Evolutionary conservation across 2,329 filamentous ascomycete species (phyloP).

Genomic region (Fusarium keratoplasticum): DNA sequence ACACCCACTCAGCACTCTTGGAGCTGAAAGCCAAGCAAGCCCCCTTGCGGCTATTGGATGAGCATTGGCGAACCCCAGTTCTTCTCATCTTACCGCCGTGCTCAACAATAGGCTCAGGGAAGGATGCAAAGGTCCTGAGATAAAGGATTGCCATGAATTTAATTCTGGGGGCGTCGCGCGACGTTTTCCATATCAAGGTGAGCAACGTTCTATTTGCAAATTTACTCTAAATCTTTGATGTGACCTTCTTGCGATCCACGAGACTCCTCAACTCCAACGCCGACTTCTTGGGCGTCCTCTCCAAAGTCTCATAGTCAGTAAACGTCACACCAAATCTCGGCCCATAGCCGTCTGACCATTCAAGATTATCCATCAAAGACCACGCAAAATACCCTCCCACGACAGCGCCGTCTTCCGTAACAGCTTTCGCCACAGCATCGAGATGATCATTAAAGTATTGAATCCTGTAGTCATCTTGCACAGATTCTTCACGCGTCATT

Average conservation of each 20-base stretch:
- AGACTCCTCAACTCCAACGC: constrained; percentile 6
- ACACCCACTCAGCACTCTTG: not conserved
- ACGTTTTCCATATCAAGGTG: not conserved
- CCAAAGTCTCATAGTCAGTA: constrained; percentile 29
- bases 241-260: not conserved
- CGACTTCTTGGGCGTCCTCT: constrained; percentile 31
- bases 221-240: not conserved
- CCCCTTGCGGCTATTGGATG: not conserved
- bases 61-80: not conserved
- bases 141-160: too few relatives aligned
- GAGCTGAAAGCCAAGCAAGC: not conserved
- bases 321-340: constrained; percentile 28
- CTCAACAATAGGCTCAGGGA: too few relatives aligned
- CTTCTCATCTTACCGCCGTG: not conserved
- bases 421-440: constrained; percentile 47
- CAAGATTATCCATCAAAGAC: constrained; percentile 35
- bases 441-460: constrained; percentile 54
- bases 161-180: not conserved
- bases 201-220: not conserved
- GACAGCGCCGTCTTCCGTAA: constrained; percentile 16
- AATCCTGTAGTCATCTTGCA: constrained; percentile 52
- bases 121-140: too few relatives aligned
- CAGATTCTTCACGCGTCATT: constrained; percentile 45
- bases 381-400: constrained; percentile 32
- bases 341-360: constrained; percentile 31